phyloP scores from a whole-genome alignment of 2,329 filamentous ascomycete genomes.

The Trichoderma arundinaceum region DNA sequence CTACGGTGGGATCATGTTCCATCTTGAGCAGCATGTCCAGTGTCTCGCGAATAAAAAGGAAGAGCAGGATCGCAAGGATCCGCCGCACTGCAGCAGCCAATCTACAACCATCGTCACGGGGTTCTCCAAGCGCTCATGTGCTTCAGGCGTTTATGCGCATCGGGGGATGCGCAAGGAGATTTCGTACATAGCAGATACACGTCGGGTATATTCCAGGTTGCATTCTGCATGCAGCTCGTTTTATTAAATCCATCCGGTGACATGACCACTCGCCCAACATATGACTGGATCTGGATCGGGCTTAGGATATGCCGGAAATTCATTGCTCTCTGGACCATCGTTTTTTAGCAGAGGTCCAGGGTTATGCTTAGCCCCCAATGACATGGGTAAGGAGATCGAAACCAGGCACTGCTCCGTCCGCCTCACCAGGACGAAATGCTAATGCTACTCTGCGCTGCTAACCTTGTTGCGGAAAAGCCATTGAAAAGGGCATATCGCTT shows the following conservation, averaged over 20 bases:
- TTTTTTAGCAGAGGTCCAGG: not conserved
- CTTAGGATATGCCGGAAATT: not conserved
- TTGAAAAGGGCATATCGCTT: not conserved
- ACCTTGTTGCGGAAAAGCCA: not conserved
- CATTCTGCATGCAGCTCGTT: not conserved
- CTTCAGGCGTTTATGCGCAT: not conserved
- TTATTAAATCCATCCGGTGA: not conserved
- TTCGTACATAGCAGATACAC: not conserved
- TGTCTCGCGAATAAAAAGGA: constrained; percentile 19
- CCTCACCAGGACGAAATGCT: not conserved
- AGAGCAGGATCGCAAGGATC: constrained; percentile 20
- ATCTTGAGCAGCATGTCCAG: constrained; percentile 8
- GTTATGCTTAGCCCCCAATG: constrained; percentile 1
- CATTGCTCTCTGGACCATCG: not conserved
- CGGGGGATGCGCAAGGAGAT: not conserved
- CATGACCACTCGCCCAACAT: no score
- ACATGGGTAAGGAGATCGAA: constrained; percentile 10
- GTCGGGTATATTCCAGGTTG: constrained; percentile 4
- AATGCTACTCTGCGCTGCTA: not conserved
- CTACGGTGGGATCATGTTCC: constrained; percentile 15
- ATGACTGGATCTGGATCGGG: not conserved
- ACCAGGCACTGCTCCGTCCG: not conserved
- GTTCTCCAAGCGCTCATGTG: not conserved
- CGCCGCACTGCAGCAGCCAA: constrained; percentile 29
- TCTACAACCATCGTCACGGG: constrained; percentile 31